phyloP scores from a whole-genome alignment of 495 filamentous ascomycete species.

The Neurospora terricola region DNA sequence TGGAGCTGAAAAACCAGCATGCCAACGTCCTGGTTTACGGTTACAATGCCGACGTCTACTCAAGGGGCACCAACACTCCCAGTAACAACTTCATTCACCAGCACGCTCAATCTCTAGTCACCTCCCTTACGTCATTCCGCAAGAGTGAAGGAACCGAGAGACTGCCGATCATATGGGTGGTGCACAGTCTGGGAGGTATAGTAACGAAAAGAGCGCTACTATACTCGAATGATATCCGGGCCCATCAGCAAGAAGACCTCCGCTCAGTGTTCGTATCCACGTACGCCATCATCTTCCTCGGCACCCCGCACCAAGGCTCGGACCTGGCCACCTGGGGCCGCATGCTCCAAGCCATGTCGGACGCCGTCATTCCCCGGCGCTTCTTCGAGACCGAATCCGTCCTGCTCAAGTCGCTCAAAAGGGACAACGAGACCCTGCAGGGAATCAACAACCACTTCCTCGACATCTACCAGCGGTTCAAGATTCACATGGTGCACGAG shows the following conservation, averaged over 20 bases:
- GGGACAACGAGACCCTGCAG: constrained; percentile 70
- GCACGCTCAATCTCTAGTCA: constrained; percentile 74
- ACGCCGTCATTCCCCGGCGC: constrained; percentile 57
- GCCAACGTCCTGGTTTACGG: constrained; percentile 73
- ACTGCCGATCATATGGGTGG: constrained; percentile 78
- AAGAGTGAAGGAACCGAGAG: constrained; percentile 46
- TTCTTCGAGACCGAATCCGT: constrained; percentile 61
- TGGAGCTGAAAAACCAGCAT: constrained; percentile 49
- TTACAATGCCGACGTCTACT: constrained; percentile 71
- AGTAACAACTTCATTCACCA: constrained; percentile 68
- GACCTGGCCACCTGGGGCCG: constrained; percentile 69
- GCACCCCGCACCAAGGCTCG: constrained; percentile 77
- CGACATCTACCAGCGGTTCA: constrained; percentile 61
- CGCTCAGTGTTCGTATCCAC: constrained; percentile 76
- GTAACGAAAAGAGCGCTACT: constrained; percentile 58
- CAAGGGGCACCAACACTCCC: constrained; percentile 31
- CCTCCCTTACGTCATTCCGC: constrained; percentile 38
- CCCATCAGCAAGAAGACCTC: constrained; percentile 58
- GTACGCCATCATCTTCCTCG: constrained; percentile 76
- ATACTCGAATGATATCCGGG: constrained; percentile 53
- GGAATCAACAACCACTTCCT: constrained; percentile 71
- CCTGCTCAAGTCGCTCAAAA: constrained; percentile 61
- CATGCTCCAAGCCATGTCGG: constrained; percentile 63
- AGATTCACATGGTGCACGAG: constrained; percentile 60
- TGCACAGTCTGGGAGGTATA: constrained; percentile 74